phyloP scores from a whole-genome alignment of 1,284 basidiomycete species.

The Trichosporon sp. region DNA sequence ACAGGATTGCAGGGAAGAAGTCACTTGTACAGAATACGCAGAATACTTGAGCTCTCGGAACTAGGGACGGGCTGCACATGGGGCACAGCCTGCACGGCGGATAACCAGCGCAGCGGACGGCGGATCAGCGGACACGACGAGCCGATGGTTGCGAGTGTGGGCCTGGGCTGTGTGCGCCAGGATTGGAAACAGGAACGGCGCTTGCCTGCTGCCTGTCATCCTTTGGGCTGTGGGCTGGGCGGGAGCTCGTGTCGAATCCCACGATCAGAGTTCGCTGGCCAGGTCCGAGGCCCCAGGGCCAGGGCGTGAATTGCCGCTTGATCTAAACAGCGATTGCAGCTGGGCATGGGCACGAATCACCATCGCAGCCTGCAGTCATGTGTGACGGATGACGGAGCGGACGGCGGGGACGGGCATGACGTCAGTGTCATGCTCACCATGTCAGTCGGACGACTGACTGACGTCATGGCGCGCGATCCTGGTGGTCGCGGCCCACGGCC shows the following conservation, averaged over 20 bases:
- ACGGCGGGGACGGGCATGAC: not conserved
- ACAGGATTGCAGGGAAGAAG: too few species aligned
- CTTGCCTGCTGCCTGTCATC: too few species aligned
- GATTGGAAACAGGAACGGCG: not conserved
- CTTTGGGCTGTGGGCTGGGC: too few species aligned
- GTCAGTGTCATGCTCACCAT: not conserved
- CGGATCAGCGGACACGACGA: not conserved
- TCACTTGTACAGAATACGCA: slow-evolving; percentile 5
- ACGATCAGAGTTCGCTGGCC: not conserved
- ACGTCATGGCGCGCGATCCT: not conserved
- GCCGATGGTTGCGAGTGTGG: not conserved
- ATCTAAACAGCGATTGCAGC: not conserved
- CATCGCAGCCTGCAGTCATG: not conserved
- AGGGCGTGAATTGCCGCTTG: not conserved
- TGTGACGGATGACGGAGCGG: not conserved
- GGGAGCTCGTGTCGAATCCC: too few species aligned
- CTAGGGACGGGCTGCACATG: too few species aligned
- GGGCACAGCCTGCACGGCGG: not conserved
- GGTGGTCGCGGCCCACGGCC: not conserved
- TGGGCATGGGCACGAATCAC: not conserved
- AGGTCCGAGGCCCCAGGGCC: not conserved
- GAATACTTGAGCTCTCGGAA: too few species aligned
- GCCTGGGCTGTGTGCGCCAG: not conserved
- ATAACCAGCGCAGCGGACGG: too few species aligned
- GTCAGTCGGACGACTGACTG: not conserved